These are phyloP conservation scores for Fusarium verrucosum DNA, from an alignment of 2,329 filamentous ascomycete species.

Conservation along the genomic window DNA sequence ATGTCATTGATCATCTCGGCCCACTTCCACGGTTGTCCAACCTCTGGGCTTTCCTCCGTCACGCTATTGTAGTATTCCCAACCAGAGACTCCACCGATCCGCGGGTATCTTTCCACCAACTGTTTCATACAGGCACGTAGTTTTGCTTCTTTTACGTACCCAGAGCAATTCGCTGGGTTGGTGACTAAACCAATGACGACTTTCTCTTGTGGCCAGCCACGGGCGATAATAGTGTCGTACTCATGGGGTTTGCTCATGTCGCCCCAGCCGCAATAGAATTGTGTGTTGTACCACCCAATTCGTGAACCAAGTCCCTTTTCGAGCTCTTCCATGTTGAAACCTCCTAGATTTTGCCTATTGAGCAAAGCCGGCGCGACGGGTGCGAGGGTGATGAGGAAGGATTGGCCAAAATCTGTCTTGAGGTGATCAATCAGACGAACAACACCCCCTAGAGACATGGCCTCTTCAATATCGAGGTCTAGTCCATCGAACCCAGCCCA, in stretches of 20 bases:
- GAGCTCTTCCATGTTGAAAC: conserved; percentile 78
- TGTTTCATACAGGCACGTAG: conserved; percentile 53
- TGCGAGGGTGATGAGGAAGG: conserved; percentile 79
- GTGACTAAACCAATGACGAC: conserved; percentile 83
- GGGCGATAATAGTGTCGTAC: conserved; percentile 59
- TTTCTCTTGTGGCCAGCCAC: conserved; percentile 75
- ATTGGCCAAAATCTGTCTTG: conserved; percentile 71
- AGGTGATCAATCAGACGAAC: conserved; percentile 72
- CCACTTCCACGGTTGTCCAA: conserved; percentile 76
- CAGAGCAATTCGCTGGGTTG: conserved; percentile 72
- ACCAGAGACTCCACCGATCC: conserved; percentile 85
- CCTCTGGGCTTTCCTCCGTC: conserved; percentile 49
- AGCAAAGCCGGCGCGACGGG: conserved; percentile 78
- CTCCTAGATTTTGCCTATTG: conserved; percentile 69
- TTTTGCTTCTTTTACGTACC: conserved; percentile 57
- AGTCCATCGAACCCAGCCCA: conserved; percentile 70
- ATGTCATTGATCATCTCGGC: conserved; percentile 54
- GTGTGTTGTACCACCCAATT: conserved; percentile 84
- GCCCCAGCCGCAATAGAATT: conserved; percentile 91
- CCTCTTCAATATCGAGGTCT: conserved; percentile 81
- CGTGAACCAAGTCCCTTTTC: conserved; percentile 69
- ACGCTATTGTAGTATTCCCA: conserved; percentile 90
- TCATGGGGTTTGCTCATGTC: conserved; percentile 53
- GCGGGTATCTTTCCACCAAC: conserved; percentile 61
- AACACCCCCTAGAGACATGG: conserved; percentile 71